Percentiles rank a stretch among this genome's conserved stretches.
These are phyloP conservation scores for Malus hybrid DNA, from an alignment of 331 rosid genomes.

Conservation along the genomic window DNA sequence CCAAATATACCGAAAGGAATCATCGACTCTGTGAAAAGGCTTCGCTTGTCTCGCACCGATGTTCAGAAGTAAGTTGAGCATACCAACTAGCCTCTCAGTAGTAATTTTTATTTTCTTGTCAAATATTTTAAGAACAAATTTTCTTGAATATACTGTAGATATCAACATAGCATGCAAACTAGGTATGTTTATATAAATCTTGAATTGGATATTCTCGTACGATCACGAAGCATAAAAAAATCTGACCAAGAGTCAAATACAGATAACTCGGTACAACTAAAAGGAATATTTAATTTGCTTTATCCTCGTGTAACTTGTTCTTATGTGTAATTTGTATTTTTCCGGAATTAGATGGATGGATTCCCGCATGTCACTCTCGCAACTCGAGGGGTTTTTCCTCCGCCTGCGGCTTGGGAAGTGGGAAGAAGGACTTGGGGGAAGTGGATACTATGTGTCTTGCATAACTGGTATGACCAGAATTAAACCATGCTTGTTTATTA, in stretches of 20 bases:
- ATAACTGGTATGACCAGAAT: conserved; percentile 54
- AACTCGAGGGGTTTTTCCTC: conserved; percentile 76
- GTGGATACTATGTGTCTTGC: conserved; percentile 80
- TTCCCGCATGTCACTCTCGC: conserved; percentile 37
- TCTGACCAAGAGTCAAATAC: background rate
- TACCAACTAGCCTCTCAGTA: background rate
- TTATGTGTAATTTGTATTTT: background rate
- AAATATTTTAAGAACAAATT: background rate
- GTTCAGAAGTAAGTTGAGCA: conserved; percentile 64
- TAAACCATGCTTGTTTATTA: background rate
- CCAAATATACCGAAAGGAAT: conserved; percentile 42
- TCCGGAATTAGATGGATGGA: conserved; percentile 57
- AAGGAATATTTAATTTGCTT: background rate
- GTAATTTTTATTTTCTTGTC: background rate
- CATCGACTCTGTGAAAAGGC: conserved; percentile 48
- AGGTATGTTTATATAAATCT: background rate
- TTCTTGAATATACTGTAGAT: background rate
- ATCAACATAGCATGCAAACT: background rate
- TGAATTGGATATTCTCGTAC: background rate
- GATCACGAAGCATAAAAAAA: background rate
- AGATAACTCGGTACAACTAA: background rate
- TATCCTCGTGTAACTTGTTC: background rate
- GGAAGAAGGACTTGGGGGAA: conserved; percentile 80
- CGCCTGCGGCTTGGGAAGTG: conserved; percentile 85
- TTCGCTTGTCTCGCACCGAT: conserved; percentile 70